Evolutionary conservation across 2,329 filamentous ascomycete genomes (phyloP).

Genomic region (Chaetomium olivaceum): DNA sequence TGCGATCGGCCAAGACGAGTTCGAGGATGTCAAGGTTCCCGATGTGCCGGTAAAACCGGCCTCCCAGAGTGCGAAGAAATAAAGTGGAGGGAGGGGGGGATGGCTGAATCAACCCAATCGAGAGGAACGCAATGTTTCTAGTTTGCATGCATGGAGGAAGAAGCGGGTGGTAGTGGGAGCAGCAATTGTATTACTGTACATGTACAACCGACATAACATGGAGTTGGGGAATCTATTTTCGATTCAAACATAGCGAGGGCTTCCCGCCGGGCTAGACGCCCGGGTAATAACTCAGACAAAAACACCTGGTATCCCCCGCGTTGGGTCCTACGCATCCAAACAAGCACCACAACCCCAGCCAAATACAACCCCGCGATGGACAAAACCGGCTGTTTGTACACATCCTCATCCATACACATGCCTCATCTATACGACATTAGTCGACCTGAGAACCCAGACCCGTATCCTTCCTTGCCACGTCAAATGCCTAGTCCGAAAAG

Average conservation of each 20-base stretch:
- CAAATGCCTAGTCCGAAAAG: constrained; percentile 10
- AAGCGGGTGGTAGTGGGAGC: background rate
- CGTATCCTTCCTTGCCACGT: constrained; percentile 8
- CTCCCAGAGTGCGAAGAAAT: constrained; percentile 40
- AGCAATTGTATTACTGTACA: constrained; percentile 7
- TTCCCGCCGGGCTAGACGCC: background rate
- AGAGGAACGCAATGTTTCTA: background rate
- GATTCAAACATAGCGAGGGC: background rate
- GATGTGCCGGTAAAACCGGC: constrained; percentile 55
- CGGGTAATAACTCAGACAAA: background rate
- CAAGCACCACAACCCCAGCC: background rate
- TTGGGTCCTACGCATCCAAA: constrained; percentile 6
- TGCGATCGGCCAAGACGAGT: constrained; percentile 93
- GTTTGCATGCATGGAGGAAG: background rate
- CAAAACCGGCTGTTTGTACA: constrained; percentile 1
- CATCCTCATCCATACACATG: constrained; percentile 11
- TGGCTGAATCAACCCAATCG: background rate
- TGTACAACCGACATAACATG: constrained; percentile 17
- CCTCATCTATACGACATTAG: constrained; percentile 21
- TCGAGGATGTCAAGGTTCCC: constrained; percentile 91
- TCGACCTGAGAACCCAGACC: constrained; percentile 4
- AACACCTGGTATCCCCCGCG: background rate
- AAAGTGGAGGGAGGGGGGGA: background rate
- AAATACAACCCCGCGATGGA: background rate
- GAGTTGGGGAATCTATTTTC: constrained; percentile 21